Evolutionary conservation across 2,329 filamentous ascomycete genomes (phyloP).

Genomic region (Neopestalotiopsis sp.): DNA sequence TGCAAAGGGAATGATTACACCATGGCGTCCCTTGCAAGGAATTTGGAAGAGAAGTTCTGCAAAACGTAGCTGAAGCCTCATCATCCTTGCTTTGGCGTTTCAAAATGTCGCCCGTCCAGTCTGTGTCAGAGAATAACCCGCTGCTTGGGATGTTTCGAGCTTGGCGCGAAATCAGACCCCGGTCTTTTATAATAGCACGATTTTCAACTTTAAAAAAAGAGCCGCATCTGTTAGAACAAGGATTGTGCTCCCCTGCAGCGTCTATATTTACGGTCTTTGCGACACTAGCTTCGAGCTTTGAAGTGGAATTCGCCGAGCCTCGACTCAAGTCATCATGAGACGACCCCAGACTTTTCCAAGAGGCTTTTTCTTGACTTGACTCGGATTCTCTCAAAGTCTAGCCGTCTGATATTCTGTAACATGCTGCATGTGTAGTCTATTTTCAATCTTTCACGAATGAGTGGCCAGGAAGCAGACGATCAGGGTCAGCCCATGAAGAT

Average conservation of each 20-base stretch:
- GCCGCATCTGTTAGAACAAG: slow-evolving; percentile 7
- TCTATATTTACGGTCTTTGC: not conserved
- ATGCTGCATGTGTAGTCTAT: not conserved
- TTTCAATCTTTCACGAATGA: not conserved
- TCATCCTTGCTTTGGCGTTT: slow-evolving; percentile 11
- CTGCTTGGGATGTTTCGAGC: slow-evolving; percentile 13
- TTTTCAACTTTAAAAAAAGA: slow-evolving; percentile 2
- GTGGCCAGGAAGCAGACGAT: not conserved
- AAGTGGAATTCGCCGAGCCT: not conserved
- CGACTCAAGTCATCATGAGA: not conserved
- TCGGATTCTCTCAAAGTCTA: not conserved
- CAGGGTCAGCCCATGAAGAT: not conserved
- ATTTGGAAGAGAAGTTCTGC: not conserved
- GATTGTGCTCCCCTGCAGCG: not conserved
- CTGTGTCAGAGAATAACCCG: slow-evolving; percentile 2
- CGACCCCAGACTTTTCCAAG: slow-evolving; percentile 3
- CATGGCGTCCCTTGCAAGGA: not conserved
- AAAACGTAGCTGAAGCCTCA: not conserved
- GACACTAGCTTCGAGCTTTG: not conserved
- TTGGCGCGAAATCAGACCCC: slow-evolving; percentile 4
- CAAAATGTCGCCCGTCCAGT: not conserved
- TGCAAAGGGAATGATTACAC: not conserved
- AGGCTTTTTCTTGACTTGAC: slow-evolving; percentile 5
- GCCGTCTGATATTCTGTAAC: slow-evolving; percentile 12
- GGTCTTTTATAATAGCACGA: not conserved